phyloP scores from a whole-genome alignment of 345 rosid genomes.

The Syzygium aromaticum region DNA sequence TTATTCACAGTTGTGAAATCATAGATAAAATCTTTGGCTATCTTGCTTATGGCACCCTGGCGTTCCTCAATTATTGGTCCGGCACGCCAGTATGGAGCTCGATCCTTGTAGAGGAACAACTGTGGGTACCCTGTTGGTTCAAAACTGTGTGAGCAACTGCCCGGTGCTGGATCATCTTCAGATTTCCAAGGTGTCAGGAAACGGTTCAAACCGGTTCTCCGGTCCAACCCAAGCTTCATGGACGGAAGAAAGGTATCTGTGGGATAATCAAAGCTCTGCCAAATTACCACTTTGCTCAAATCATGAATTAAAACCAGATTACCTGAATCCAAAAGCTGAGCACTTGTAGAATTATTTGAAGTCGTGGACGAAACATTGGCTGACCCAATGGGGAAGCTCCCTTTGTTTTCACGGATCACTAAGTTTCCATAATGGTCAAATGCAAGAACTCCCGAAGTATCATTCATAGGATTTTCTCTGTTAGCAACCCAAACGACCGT shows the following conservation, averaged over 20 bases:
- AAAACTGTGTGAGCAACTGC: slow-evolving; percentile 29
- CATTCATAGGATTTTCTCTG: no score
- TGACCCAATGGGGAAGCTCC: no score
- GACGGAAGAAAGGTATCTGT: slow-evolving; percentile 49
- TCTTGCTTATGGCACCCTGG: slow-evolving; percentile 15
- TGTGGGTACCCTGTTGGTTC: slow-evolving; percentile 44
- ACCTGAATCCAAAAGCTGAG: slow-evolving; percentile 50
- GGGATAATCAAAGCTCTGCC: slow-evolving; percentile 76
- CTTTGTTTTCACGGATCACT: no score
- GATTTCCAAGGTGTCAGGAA: slow-evolving; percentile 44
- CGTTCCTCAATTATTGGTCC: slow-evolving; percentile 26
- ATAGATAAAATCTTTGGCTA: slow-evolving; percentile 11
- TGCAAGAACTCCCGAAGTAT: no score
- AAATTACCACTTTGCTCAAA: slow-evolving; percentile 9
- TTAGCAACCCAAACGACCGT: no score
- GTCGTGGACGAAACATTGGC: no score
- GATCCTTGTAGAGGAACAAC: slow-evolving; percentile 29
- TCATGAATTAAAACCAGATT: slow-evolving; percentile 41
- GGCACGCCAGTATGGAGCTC: slow-evolving; percentile 45
- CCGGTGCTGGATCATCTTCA: slow-evolving; percentile 35
- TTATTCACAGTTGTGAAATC: slow-evolving; percentile 13
- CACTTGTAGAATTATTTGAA: slow-evolving; percentile 7
- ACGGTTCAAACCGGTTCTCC: slow-evolving; percentile 18
- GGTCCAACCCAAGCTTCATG: slow-evolving; percentile 54
- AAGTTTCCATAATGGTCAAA: no score